Percentiles rank a stretch among this genome's conserved stretches.
These are phyloP conservation scores for Dothistroma pini DNA, from an alignment of 2,329 filamentous ascomycete species.

Conservation along the genomic window DNA sequence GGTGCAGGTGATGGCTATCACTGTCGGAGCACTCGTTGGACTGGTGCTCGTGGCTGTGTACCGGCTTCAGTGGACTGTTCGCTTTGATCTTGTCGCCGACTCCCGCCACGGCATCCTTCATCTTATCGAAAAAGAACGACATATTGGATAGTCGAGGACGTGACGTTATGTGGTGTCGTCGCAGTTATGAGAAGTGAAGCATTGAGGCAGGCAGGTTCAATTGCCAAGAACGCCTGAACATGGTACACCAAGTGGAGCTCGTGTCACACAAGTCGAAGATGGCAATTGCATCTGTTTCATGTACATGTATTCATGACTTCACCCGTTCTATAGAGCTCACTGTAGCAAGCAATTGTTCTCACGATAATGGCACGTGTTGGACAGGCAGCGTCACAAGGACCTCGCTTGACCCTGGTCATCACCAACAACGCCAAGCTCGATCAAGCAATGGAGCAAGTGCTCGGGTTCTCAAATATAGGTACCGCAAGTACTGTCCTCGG, in stretches of 20 bases:
- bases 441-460: neutral
- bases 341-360: neutral
- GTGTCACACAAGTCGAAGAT: too few species aligned
- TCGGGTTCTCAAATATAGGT: neutral
- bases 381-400: neutral
- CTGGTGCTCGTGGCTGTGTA: constrained; percentile 47
- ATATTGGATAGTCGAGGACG: constrained; percentile 11
- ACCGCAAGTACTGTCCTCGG: neutral
- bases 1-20: constrained; percentile 46
- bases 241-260: too few species aligned
- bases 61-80: constrained; percentile 42
- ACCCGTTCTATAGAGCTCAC: neutral
- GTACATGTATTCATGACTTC: neutral
- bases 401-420: neutral
- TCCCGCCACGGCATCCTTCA: constrained; percentile 51
- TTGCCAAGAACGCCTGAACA: neutral
- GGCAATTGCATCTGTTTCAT: too few species aligned
- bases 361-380: neutral
- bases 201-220: neutral
- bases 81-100: constrained; percentile 51
- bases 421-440: neutral
- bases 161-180: neutral
- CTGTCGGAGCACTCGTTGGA: constrained; percentile 37
- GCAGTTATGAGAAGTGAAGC: neutral
- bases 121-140: constrained; percentile 50